Evolutionary conservation across 805 yeast species (phyloP), one percentile per base, ranked within the genome.

Genomic region (Candida berthetii): DNA sequence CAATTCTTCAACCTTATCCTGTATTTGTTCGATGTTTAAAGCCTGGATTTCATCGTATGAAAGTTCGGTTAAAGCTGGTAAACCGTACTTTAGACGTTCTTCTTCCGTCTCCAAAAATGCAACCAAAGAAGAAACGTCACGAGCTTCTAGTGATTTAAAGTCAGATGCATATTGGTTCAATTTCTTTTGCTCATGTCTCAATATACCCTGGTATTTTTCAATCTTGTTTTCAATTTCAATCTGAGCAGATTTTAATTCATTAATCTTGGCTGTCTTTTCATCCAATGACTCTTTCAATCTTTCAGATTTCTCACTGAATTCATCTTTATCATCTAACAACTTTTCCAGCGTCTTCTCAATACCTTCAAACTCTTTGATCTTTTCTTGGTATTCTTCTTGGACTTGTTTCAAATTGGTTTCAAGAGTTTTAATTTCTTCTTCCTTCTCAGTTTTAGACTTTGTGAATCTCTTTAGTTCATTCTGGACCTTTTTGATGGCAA

Each of bases 201-300:
- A 50, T 3, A 68, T 50, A 1, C 65, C 54, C 43, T 69, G 71
- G 44, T 72, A 70, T 48, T 78, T 80, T 42, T 83, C 90, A 39
- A 82, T 60, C 50, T 76, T 76, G 51, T 78, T 81, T 24, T 72
- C 74, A 22, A 83, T 61, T 53, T 85, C 91, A 37, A 85, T 72
- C 56, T 85, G 89, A 15, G 68, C 66, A 7, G 86, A 78, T 52
- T 78, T 73, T 49, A 81, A 70, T 28, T 73, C 72, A 46, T 80
- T 78, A 40, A 80, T 69, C 40, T 71, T 62, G 7, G 63, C 62
- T 44, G 60, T 60, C 44, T 68, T 66, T 7, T 55, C 65, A 28
- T 66, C 71, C 19, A 64, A 58, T 42, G 53, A 66, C 46, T 60
- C 72, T 54, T 64, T 75, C 47, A 60, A 55, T 32, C 37, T 53